Conservation (phyloP, 1,284 basidiomycete species). For the Hemileccinum hortonii region DNA sequence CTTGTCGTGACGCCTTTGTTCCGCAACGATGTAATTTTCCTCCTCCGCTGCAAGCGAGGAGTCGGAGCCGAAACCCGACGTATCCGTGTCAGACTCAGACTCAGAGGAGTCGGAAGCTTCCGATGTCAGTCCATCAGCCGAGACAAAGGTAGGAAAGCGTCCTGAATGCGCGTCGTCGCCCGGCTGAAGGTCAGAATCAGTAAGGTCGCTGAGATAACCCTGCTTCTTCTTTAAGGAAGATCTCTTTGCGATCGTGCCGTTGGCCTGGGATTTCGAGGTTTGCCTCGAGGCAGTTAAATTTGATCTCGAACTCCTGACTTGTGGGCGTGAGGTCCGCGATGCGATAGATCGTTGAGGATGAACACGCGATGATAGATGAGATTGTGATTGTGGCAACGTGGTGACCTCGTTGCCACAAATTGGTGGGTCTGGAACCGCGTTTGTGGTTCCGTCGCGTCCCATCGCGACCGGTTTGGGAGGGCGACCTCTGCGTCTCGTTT, state of each 20-base stretch:
- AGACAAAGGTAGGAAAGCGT: constrained; percentile 67
- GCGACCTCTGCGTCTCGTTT: constrained; percentile 53
- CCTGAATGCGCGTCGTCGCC: constrained; percentile 37
- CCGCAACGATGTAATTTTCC: constrained; percentile 54
- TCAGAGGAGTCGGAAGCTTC: constrained; percentile 45
- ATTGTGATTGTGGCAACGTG: constrained; percentile 37
- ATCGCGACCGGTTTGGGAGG: constrained; percentile 47
- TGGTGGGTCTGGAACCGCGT: constrained; percentile 20
- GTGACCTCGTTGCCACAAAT: constrained; percentile 31
- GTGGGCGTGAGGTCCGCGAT: constrained; percentile 27
- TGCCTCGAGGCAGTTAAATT: constrained; percentile 37
- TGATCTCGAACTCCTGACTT: constrained; percentile 25
- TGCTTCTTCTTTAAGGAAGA: constrained; percentile 33
- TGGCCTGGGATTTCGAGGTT: constrained; percentile 35
- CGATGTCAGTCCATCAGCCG: constrained; percentile 55
- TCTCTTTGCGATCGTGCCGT: constrained; percentile 44
- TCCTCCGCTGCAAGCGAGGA: constrained; percentile 62
- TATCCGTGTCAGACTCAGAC: constrained; percentile 32
- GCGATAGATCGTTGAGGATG: constrained; percentile 19
- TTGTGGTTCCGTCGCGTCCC: constrained; percentile 27
- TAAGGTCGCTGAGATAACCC: constrained; percentile 29
- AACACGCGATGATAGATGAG: constrained; percentile 30
- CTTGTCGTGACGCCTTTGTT: constrained; percentile 45
- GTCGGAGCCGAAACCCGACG: constrained; percentile 52
- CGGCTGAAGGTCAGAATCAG: constrained; percentile 34